Percentiles rank a stretch among this genome's conserved stretches.
Conservation (phyloP, 2,329 filamentous ascomycete species). For the Neonectria sp. region DNA sequence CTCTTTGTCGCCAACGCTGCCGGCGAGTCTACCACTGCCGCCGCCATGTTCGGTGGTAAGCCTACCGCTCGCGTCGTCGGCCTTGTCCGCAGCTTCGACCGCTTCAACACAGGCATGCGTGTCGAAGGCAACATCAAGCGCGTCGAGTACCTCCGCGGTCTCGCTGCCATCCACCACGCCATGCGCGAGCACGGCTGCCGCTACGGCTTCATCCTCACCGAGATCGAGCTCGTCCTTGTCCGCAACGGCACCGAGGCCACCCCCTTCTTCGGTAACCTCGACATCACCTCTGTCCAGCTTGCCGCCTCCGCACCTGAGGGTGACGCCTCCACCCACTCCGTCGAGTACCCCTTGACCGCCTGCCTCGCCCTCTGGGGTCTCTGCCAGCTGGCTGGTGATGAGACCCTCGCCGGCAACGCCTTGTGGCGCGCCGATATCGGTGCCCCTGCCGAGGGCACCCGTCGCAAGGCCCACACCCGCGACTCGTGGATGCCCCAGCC, state of each 20-base stretch:
- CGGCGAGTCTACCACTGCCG: slow-evolving; percentile 69
- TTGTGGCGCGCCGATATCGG: slow-evolving; percentile 81
- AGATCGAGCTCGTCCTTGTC: slow-evolving; percentile 94
- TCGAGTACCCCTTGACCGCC: slow-evolving; percentile 73
- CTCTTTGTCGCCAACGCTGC: slow-evolving; percentile 77
- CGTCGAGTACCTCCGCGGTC: slow-evolving; percentile 89
- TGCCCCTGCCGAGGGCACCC: slow-evolving; percentile 79
- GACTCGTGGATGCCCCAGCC: slow-evolving; percentile 84
- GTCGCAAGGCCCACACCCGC: slow-evolving; percentile 77
- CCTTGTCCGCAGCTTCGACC: slow-evolving; percentile 91
- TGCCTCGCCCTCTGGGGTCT: slow-evolving; percentile 84
- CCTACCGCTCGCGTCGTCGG: slow-evolving; percentile 77
- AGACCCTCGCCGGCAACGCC: slow-evolving; percentile 68
- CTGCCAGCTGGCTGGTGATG: slow-evolving; percentile 77
- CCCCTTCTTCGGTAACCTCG: slow-evolving; percentile 91
- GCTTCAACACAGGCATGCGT: slow-evolving; percentile 96
- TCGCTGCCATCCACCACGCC: slow-evolving; percentile 87
- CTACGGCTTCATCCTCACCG: slow-evolving; percentile 96
- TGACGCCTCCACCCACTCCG: slow-evolving; percentile 49
- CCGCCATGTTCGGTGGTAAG: slow-evolving; percentile 65
- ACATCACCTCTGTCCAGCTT: slow-evolving; percentile 76
- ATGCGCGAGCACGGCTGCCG: slow-evolving; percentile 96
- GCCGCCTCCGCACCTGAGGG: slow-evolving; percentile 56
- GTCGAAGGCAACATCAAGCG: slow-evolving; percentile 87
- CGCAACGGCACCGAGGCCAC: slow-evolving; percentile 81